Conservation (phyloP, 306 rosid genomes). For the Leucaena leucocephala region DNA sequence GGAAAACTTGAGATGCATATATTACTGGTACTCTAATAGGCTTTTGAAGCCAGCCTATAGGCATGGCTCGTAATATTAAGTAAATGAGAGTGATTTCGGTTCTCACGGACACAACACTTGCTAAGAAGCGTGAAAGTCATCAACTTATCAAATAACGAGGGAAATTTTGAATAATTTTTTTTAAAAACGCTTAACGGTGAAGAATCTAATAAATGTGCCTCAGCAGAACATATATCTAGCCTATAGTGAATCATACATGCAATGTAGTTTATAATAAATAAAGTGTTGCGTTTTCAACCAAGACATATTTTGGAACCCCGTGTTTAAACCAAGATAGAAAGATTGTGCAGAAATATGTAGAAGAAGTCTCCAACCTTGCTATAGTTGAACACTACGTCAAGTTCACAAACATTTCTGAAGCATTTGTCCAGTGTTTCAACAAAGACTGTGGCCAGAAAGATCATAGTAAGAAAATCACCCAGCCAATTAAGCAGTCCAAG, state of each 20-base stretch:
- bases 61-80: conserved; percentile 14
- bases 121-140: background rate
- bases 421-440: conserved; percentile 98
- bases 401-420: conserved; percentile 96
- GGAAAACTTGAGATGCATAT: conserved; percentile 27
- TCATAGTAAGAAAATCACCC: conserved; percentile 34
- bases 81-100: background rate
- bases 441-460: conserved; percentile 67
- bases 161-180: background rate
- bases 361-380: conserved; percentile 67
- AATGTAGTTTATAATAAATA: background rate
- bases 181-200: background rate
- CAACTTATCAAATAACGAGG: background rate
- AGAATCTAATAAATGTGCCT: conserved; percentile 4
- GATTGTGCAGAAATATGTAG: background rate
- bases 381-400: conserved; percentile 88
- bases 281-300: background rate
- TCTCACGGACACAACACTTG: background rate
- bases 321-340: background rate
- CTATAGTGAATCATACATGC: background rate
- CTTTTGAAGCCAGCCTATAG: background rate
- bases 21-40: background rate
- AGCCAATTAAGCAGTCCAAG: conserved; percentile 23
- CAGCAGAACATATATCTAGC: background rate
- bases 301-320: background rate